These are phyloP conservation scores for Entamoeba dispar DNA, from an alignment of 208 protist genomes.

Conservation along the genomic window DNA sequence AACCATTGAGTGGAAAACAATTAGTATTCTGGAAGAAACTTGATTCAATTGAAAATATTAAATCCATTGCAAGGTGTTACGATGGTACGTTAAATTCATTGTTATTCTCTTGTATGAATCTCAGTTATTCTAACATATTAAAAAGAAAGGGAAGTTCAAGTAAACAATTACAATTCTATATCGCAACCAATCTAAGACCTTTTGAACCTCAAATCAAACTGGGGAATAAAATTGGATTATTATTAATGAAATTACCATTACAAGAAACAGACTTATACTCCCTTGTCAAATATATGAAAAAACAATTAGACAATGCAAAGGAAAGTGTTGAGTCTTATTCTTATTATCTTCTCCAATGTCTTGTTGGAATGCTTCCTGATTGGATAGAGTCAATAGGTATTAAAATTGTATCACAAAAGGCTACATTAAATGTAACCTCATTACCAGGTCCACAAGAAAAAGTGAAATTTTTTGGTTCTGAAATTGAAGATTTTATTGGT, in stretches of 20 bases:
- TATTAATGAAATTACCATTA: background rate
- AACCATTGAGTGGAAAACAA: background rate
- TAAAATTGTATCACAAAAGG: background rate
- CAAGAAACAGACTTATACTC: background rate
- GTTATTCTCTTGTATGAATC: background rate
- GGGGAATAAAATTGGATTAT: background rate
- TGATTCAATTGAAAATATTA: background rate
- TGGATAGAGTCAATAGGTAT: background rate
- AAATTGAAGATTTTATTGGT: background rate
- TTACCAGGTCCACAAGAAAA: background rate
- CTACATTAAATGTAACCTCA: background rate
- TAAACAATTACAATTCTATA: background rate
- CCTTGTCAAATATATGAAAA: too few species aligned
- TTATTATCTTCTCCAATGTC: background rate
- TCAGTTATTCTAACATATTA: background rate
- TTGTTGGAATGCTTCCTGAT: background rate
- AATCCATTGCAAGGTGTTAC: background rate
- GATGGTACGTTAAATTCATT: background rate
- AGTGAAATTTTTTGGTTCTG: background rate
- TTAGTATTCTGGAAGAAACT: background rate
- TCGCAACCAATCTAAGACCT: background rate
- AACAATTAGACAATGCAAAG: background rate
- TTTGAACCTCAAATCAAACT: background rate
- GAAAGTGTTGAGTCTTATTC: background rate
- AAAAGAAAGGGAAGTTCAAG: background rate